Base-by-base conservation (phyloP, 2,329 filamentous ascomycete genomes). In the Fulvia fulva region DNA sequence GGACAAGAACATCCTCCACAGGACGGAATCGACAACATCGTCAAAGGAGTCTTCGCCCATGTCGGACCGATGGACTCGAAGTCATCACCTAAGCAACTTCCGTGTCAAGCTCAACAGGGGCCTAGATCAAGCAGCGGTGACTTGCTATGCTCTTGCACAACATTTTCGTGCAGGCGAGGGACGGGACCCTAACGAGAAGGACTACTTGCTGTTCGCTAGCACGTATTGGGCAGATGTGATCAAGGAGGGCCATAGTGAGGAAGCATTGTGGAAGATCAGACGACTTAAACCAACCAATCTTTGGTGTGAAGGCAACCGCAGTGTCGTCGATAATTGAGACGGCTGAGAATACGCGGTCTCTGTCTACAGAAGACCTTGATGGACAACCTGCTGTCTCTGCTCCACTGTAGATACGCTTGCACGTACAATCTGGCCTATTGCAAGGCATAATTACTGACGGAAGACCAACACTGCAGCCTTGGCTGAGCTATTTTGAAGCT, bases 231-330 rank as follows among this genome's bases (percentile, higher is more conserved):
- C 71, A 9, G 70, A 72, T 51, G 44, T 74, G 14, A 62, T 72
- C 1, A 69, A 60, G 56, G 60, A 63, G 16, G 25, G 22, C 11
- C 23, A 25, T 8, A 34, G 34, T 23, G 51, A 28, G 4, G 68
- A 67, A 26, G 69, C 66, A 5, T 28, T 71, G 57, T 75, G 74
- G 74, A 75, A 70, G 66, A 69, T 72, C 28, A 32, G 28, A 32
- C 28, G 28, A 2, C 28, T 5, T 32, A 1, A 32, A 32, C 28
- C 2, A 12, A 32, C 8, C 28, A 32, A 32, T 32, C 28, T 32
- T 12, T 5, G 28, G 12, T 9, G 28, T 32, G 28, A 32, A 2
- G 4, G 28, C 12, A 9, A 32, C 12, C 28, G 28, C n/a, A n/a
- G n/a, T n/a, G n/a, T n/a, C n/a, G n/a, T n/a, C n/a, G n/a, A n/a